Evolutionary conservation across 345 rosid genomes (phyloP).

Genomic region (Ceriops decandra): DNA sequence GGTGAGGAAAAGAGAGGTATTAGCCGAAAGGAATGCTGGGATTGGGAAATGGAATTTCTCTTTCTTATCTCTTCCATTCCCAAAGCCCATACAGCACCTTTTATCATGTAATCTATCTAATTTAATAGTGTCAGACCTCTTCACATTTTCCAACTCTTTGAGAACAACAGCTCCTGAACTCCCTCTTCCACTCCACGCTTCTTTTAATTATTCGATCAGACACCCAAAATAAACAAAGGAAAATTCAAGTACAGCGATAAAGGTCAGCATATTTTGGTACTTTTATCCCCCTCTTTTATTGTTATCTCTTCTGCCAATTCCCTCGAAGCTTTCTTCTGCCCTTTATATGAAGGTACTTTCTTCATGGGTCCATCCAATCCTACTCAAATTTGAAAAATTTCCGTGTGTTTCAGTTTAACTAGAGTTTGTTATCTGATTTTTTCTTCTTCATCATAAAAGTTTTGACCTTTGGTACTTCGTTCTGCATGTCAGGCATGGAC

Average conservation of each 20-base stretch:
- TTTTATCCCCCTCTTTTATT: neutral
- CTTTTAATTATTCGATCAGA: constrained; percentile 3
- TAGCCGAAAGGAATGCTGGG: neutral
- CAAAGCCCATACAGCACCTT: constrained; percentile 65
- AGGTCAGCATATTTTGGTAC: neutral
- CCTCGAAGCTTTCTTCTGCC: neutral
- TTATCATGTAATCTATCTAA: constrained; percentile 30
- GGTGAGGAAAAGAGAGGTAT: neutral
- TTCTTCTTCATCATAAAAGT: neutral
- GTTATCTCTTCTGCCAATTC: constrained; percentile 16
- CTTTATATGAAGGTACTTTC: neutral
- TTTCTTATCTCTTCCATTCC: constrained; percentile 60
- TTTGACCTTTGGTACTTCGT: neutral
- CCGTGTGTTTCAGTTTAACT: neutral
- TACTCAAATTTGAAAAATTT: neutral
- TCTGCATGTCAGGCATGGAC: constrained; percentile 33
- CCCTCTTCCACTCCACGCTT: constrained; percentile 21
- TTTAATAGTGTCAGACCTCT: constrained; percentile 31
- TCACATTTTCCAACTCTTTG: constrained; percentile 54
- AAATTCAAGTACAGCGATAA: neutral
- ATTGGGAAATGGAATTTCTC: constrained; percentile 8
- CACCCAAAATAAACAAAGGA: constrained; percentile 1
- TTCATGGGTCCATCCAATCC: neutral
- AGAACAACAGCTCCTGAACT: constrained; percentile 28
- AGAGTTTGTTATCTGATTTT: neutral